phyloP scores from a whole-genome alignment of 352 stramenopile species.

The Plasmopara halstedii region DNA sequence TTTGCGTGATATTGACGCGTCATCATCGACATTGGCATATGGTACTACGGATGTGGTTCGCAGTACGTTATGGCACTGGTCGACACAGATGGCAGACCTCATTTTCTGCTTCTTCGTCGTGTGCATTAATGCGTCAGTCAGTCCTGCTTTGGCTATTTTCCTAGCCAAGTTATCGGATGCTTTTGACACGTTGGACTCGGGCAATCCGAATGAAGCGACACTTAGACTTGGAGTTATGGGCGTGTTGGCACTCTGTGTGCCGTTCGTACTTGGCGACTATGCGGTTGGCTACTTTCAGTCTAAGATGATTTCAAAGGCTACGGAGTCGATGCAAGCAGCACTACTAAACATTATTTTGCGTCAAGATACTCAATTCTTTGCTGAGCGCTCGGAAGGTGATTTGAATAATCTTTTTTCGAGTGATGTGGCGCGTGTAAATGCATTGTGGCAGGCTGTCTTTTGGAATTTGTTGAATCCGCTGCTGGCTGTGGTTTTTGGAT shows the following conservation, averaged over 20 bases:
- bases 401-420: conserved; percentile 86
- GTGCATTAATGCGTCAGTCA: conserved; percentile 78
- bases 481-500: conserved; percentile 71
- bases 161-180: conserved; percentile 61
- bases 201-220: conserved; percentile 31
- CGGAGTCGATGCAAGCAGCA: conserved; percentile 61
- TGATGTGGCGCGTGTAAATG: conserved; percentile 79
- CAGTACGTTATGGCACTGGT: conserved; percentile 80
- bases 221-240: conserved; percentile 71
- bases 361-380: conserved; percentile 77
- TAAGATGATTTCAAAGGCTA: conserved; percentile 88
- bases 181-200: conserved; percentile 44
- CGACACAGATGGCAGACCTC: conserved; percentile 67
- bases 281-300: conserved; percentile 84
- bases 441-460: conserved; percentile 82
- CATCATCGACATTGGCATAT: conserved; percentile 65
- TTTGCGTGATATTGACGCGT: conserved; percentile 79
- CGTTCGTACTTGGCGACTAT: conserved; percentile 83
- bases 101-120: conserved; percentile 73
- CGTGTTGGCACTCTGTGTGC: conserved; percentile 66
- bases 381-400: conserved; percentile 77
- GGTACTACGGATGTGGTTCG: conserved; percentile 68
- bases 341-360: conserved; percentile 75
- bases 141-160: conserved; percentile 71
- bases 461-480: conserved; percentile 84